Evolutionary conservation across 306 rosid species (phyloP).

Genomic region (Vachellia collinsii): DNA sequence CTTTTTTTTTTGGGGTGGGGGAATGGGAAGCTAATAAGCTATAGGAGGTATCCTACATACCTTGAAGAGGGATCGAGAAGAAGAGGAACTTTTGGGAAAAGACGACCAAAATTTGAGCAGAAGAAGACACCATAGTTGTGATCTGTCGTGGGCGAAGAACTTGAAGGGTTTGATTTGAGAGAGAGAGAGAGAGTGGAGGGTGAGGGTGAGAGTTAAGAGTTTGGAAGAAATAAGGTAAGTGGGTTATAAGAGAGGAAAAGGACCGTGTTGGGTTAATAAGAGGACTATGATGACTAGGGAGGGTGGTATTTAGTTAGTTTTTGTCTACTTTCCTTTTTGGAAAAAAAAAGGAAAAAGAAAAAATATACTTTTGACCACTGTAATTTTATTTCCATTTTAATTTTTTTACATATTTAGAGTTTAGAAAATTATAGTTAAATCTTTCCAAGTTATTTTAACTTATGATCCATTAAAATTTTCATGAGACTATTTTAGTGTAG

Average conservation of each 20-base stretch:
- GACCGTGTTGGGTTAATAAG: slow-evolving; percentile 46
- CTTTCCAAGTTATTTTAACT: no score
- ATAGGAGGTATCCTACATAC: slow-evolving; percentile 35
- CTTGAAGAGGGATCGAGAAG: slow-evolving; percentile 20
- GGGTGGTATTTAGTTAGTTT: background rate
- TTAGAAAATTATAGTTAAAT: background rate
- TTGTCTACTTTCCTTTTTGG: background rate
- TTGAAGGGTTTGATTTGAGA: slow-evolving; percentile 27
- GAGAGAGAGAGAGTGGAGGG: background rate
- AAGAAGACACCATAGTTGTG: slow-evolving; percentile 37
- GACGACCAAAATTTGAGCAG: slow-evolving; percentile 49
- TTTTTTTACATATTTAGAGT: background rate
- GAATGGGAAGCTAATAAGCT: slow-evolving; percentile 18
- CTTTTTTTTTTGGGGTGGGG: background rate
- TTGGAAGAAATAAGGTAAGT: slow-evolving; percentile 58
- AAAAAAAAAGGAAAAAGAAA: background rate
- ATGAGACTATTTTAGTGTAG: background rate
- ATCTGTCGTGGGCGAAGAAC: slow-evolving; percentile 20
- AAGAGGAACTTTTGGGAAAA: background rate
- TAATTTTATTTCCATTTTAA: background rate
- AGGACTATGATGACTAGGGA: slow-evolving; percentile 1
- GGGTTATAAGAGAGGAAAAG: slow-evolving; percentile 16
- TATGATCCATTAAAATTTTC: background rate
- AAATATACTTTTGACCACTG: background rate
- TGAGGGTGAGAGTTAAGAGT: slow-evolving; percentile 46